phyloP scores from a whole-genome alignment of 2,329 filamentous ascomycete species.

The Claviceps humidiphila region DNA sequence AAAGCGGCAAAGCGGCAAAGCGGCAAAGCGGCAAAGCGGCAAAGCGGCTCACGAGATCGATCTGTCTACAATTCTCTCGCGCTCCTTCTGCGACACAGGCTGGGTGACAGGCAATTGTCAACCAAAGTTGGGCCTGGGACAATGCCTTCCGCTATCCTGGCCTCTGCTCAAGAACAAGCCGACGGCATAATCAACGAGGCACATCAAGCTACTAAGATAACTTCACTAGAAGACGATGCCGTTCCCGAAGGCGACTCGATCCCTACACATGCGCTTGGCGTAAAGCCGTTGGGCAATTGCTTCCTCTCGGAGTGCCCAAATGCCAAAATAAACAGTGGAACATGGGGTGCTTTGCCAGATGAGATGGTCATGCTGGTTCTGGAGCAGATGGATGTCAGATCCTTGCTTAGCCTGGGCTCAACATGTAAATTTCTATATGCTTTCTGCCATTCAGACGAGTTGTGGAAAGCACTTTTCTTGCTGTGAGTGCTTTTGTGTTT shows the following conservation, averaged over 20 bases:
- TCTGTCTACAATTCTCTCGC: neutral
- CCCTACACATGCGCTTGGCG: conserved; percentile 64
- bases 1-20: neutral
- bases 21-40: neutral
- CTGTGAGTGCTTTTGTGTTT: conserved; percentile 46
- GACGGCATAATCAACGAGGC: neutral
- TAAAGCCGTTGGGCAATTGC: conserved; percentile 81
- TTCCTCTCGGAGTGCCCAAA: conserved; percentile 52
- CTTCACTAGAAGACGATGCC: neutral
- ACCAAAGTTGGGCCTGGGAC: neutral
- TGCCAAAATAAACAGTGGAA: conserved; percentile 52
- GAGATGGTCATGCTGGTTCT: conserved; percentile 65
- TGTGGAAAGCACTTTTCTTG: conserved; percentile 79
- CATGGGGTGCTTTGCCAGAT: conserved; percentile 59
- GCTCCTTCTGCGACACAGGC: neutral
- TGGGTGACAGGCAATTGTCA: neutral
- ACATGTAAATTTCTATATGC: conserved; percentile 82
- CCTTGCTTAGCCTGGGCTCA: conserved; percentile 53
- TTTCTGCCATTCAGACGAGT: conserved; percentile 68
- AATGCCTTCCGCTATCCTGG: conserved; percentile 4
- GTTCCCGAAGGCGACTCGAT: conserved; percentile 33
- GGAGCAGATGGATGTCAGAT: conserved; percentile 55
- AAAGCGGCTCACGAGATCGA: neutral
- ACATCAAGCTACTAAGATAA: neutral
- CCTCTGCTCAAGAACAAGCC: neutral